Percentiles rank a stretch among this genome's conserved stretches.
phyloP scores from a whole-genome alignment of 2,329 filamentous ascomycete species.

The Colletotrichum tofieldiae region DNA sequence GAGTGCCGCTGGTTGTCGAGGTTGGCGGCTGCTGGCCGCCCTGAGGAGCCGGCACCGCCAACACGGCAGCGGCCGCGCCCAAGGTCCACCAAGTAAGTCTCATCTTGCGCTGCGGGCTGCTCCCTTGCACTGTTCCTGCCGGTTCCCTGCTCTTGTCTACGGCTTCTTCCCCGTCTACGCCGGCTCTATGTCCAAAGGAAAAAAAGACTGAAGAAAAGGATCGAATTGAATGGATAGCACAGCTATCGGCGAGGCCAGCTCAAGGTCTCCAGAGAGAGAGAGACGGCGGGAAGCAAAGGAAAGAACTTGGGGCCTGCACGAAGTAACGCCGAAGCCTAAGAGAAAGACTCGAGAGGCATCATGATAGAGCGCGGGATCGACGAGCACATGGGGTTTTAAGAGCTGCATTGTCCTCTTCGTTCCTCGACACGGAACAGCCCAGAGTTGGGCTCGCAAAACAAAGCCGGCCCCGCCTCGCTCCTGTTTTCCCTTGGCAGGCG shows the following conservation, averaged over 20 bases:
- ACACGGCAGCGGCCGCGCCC: constrained; percentile 33
- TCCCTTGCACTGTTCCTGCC: background rate
- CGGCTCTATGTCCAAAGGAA: background rate
- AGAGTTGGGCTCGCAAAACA: background rate
- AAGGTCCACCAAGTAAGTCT: constrained; percentile 34
- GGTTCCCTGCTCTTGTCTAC: background rate
- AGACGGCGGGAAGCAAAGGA: constrained; percentile 17
- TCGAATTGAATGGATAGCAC: constrained; percentile 30
- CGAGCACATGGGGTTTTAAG: constrained; percentile 36
- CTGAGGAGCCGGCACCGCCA: constrained; percentile 36
- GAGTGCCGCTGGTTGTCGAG: constrained; percentile 10
- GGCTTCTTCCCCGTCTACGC: background rate
- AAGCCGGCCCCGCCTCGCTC: constrained; percentile 19
- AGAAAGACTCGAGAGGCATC: background rate
- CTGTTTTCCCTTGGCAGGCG: constrained; percentile 23
- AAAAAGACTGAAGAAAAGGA: background rate
- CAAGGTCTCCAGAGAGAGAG: constrained; percentile 31
- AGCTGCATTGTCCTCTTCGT: constrained; percentile 27
- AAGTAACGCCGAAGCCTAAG: constrained; percentile 25
- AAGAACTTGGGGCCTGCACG: constrained; percentile 18
- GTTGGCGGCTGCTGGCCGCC: constrained; percentile 5
- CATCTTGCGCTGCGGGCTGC: constrained; percentile 10
- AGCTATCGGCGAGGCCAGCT: constrained; percentile 42
- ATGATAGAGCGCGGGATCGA: background rate
- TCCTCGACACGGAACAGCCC: background rate